phyloP scores from a whole-genome alignment of 352 stramenopile genomes.

The Sclerospora graminicola region DNA sequence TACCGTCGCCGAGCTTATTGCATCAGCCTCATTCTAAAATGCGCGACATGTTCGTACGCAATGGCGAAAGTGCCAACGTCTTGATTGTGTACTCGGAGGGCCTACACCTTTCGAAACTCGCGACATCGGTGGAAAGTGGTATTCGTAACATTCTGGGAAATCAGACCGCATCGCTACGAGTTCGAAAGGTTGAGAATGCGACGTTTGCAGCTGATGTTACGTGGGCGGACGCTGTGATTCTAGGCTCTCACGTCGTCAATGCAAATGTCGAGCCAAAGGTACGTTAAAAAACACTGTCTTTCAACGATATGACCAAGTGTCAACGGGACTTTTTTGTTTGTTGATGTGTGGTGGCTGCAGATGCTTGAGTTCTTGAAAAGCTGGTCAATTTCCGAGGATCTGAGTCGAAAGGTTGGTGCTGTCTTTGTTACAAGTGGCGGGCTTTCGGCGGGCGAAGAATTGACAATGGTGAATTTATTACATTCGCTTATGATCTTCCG shows the following conservation, averaged over 20 bases:
- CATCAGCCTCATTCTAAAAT: constrained; percentile 3
- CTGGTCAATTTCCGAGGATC: constrained; percentile 19
- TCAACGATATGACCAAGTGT: not conserved
- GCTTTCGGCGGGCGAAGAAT: constrained; percentile 73
- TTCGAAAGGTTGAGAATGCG: constrained; percentile 42
- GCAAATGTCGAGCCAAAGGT: constrained; percentile 83
- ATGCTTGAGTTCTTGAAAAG: constrained; percentile 59
- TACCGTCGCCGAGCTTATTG: constrained; percentile 7
- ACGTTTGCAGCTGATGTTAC: constrained; percentile 74
- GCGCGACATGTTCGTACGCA: constrained; percentile 1
- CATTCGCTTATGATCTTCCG: constrained; percentile 85
- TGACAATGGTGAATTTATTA: constrained; percentile 79
- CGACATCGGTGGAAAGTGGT: constrained; percentile 47
- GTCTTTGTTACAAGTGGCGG: constrained; percentile 80
- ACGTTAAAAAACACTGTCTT: not conserved
- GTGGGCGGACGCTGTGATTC: constrained; percentile 76
- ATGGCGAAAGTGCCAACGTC: constrained; percentile 24
- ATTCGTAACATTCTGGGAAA: constrained; percentile 24
- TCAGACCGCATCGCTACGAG: constrained; percentile 30
- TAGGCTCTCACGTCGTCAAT: constrained; percentile 80
- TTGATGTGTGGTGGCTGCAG: constrained; percentile 13
- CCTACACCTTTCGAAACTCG: constrained; percentile 61
- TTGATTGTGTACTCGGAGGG: constrained; percentile 69
- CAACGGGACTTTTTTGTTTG: not conserved
- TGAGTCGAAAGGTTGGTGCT: constrained; percentile 78